These are phyloP conservation scores for Penicillium sp. DNA, from an alignment of 2,329 filamentous ascomycete species.

Conservation along the genomic window DNA sequence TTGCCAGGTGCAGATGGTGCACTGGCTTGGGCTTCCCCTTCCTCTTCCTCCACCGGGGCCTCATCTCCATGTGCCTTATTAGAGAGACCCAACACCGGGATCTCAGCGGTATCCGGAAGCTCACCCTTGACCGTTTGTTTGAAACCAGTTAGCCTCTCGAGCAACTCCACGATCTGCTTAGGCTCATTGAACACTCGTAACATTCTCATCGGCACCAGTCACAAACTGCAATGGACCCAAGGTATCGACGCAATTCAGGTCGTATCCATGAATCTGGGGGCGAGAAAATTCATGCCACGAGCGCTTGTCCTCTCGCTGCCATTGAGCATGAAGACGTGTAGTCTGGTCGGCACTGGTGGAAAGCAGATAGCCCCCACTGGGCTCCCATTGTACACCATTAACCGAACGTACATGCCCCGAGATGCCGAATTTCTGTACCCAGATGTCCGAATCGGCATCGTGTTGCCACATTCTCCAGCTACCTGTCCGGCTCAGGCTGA, in stretches of 20 bases:
- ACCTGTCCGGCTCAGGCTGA: slow-evolving; percentile 81
- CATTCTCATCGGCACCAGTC: slow-evolving; percentile 97
- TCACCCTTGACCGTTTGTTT: slow-evolving; percentile 33
- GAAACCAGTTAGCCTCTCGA: slow-evolving; percentile 64
- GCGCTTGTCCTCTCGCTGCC: slow-evolving; percentile 51
- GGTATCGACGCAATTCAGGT: slow-evolving; percentile 86
- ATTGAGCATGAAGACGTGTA: slow-evolving; percentile 76
- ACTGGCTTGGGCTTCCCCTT: slow-evolving; percentile 31
- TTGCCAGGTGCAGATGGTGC: slow-evolving; percentile 20
- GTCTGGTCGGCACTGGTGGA: slow-evolving; percentile 92
- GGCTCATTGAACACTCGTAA: slow-evolving; percentile 91
- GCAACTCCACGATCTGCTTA: slow-evolving; percentile 69
- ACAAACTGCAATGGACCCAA: slow-evolving; percentile 73
- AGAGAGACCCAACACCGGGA: slow-evolving; percentile 88
- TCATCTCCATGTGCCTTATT: slow-evolving; percentile 75
- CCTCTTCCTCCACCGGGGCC: slow-evolving; percentile 24
- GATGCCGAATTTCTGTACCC: slow-evolving; percentile 71
- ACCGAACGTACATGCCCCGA: slow-evolving; percentile 80
- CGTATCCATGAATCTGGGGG: slow-evolving; percentile 96
- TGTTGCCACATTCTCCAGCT: slow-evolving; percentile 86
- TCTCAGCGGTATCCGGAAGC: slow-evolving; percentile 84
- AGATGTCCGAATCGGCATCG: slow-evolving; percentile 57
- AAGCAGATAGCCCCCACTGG: slow-evolving; percentile 73
- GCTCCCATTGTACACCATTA: slow-evolving; percentile 78
- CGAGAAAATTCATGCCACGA: slow-evolving; percentile 96